A percentile compares a stretch with the other conserved stretches of the same genome.
These are phyloP conservation scores for Houttuynia cordata DNA, from an alignment of 164 flowering plant genomes.

Conservation along the genomic window DNA sequence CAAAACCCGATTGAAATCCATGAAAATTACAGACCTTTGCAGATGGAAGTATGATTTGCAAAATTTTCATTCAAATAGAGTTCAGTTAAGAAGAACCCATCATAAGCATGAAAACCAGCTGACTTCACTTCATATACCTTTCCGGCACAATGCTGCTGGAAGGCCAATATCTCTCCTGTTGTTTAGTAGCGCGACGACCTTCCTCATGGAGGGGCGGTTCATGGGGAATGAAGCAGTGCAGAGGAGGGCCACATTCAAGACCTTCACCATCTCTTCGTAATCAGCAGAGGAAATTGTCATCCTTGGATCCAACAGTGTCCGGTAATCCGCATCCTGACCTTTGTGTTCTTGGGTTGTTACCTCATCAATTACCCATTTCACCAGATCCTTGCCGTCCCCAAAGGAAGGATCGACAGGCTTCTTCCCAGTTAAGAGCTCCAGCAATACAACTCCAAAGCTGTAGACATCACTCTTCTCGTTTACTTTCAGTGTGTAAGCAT, in stretches of 20 bases:
- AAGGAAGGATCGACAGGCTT: conserved; percentile 9
- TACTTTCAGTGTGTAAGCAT: conserved; percentile 13
- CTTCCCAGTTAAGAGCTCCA: conserved; percentile 12
- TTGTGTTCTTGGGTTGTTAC: conserved; percentile 9
- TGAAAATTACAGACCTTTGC: too few species aligned
- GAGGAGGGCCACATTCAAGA: conserved; percentile 44
- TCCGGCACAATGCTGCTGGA: background rate
- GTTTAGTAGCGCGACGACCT: conserved; percentile 53
- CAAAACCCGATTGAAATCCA: too few species aligned
- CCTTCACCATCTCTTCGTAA: conserved; percentile 38
- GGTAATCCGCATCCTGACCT: conserved; percentile 19
- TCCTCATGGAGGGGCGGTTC: conserved; percentile 67
- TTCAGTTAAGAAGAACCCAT: too few species aligned
- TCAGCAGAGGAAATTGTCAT: conserved; percentile 28
- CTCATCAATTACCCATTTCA: conserved; percentile 52
- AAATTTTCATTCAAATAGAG: too few species aligned
- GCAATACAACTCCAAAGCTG: conserved; percentile 13
- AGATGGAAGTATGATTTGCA: too few species aligned
- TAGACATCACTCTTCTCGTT: conserved; percentile 15
- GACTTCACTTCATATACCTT: too few species aligned
- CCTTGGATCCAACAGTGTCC: conserved; percentile 36
- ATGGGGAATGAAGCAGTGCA: conserved; percentile 51
- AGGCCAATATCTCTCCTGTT: conserved; percentile 8
- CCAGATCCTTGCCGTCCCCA: conserved; percentile 32
- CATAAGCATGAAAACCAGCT: too few species aligned